Percentiles rank a stretch among this genome's conserved stretches.
phyloP scores from a whole-genome alignment of 352 stramenopile species.

The Pythium coloratum region DNA sequence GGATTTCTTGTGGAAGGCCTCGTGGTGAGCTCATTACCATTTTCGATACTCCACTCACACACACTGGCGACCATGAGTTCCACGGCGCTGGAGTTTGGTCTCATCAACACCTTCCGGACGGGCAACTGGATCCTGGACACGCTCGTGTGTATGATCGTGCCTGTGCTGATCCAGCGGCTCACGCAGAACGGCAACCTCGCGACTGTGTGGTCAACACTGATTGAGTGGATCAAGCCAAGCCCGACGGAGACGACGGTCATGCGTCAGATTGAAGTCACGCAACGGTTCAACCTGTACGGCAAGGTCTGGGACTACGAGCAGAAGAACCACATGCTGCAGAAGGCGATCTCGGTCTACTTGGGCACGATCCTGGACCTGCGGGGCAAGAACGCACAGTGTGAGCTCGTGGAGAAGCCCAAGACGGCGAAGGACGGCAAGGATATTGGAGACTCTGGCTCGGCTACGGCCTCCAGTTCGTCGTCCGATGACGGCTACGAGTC shows the following conservation, averaged over 20 bases:
- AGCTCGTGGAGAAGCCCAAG: slow-evolving; percentile 33
- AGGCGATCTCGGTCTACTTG: slow-evolving; percentile 38
- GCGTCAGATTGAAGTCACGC: slow-evolving; percentile 35
- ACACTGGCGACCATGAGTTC: slow-evolving; percentile 12
- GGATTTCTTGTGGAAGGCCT: too few relatives aligned
- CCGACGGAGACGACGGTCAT: slow-evolving; percentile 27
- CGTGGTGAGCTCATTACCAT: neutral
- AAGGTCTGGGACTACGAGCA: slow-evolving; percentile 37
- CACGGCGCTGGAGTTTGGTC: slow-evolving; percentile 38
- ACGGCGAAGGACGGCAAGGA: slow-evolving; percentile 14
- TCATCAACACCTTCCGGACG: slow-evolving; percentile 56
- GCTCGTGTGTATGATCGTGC: slow-evolving; percentile 54
- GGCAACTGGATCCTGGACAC: slow-evolving; percentile 50
- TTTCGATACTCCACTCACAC: neutral
- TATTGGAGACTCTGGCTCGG: neutral
- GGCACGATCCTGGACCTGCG: slow-evolving; percentile 29
- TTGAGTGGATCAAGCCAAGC: slow-evolving; percentile 18
- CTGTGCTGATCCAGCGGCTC: slow-evolving; percentile 43
- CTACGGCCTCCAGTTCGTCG: slow-evolving; percentile 28
- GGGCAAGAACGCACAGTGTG: slow-evolving; percentile 36
- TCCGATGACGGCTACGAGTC: slow-evolving; percentile 11
- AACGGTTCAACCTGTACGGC: slow-evolving; percentile 35
- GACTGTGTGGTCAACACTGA: neutral
- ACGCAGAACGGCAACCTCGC: slow-evolving; percentile 30
- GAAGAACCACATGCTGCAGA: slow-evolving; percentile 41